Evolutionary conservation across 495 filamentous ascomycete species (phyloP), one percentile per base, ranked within the genome.

Genomic region (Xylaria longipes): DNA sequence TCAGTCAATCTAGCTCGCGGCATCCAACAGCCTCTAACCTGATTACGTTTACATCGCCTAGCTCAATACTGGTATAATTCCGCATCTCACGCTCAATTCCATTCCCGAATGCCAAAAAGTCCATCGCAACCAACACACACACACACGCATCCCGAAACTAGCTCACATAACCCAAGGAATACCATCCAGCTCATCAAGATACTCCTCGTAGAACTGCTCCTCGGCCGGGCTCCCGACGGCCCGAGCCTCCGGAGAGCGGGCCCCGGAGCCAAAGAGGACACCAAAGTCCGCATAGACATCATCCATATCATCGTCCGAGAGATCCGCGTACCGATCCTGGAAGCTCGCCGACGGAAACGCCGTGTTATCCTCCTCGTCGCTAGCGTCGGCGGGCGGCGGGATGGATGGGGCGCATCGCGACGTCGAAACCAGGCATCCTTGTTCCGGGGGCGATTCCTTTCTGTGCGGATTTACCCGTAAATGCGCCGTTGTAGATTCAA

Each of bases 221-320:
- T 75, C 72, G 35, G 56, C 33, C 27, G 58, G 39, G 31, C 65
- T 66, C 45, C n/a, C 65, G 43, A 9, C 35, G 37, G 29, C 64
- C 48, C 37, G 46, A 29, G 20, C 11, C 14, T 79, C 77, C 3
- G 75, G 72, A 9, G 77, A 74, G 9, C 48, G 71, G 31, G 71
- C 9, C 35, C 73, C 72, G 5, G 75, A 70, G 0, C 83, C 84
- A 69, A 86, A 86, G 3, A 86, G 73, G 14, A 84, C 78, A 0
- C 82, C 81, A 69, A 86, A 86, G 67, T 86, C 84, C 0, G 83
- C 82, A 57, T 86, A 86, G 17, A 85, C 83, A 17, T 81, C 79
- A 39, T 76, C 76, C n/a, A 76, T 39, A 65, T 79, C 73, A 25
- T 85, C 84, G 22, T 84, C 83, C 1, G 79, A 79, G 31, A 80